Evolutionary conservation across 495 filamentous ascomycete genomes (phyloP).

Genomic region (Lindgomyces ingoldianus): DNA sequence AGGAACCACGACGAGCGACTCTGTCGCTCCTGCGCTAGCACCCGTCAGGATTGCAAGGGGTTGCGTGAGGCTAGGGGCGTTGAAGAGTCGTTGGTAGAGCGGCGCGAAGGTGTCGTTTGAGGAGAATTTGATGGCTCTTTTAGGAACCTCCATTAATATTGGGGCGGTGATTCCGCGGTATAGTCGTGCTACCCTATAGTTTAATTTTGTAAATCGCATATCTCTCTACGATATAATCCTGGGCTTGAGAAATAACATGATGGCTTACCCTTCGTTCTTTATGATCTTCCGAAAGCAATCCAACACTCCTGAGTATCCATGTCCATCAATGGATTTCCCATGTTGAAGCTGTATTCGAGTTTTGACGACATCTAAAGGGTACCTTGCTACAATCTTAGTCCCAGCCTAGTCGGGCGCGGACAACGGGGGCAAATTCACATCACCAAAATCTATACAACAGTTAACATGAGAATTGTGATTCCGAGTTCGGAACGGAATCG

Average conservation of each 20-base stretch:
- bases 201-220: no score
- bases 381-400: slow-evolving; percentile 34
- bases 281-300: slow-evolving; percentile 35
- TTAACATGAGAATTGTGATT: neutral
- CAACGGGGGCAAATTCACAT: slow-evolving; percentile 16
- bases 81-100: slow-evolving; percentile 22
- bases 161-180: slow-evolving; percentile 32
- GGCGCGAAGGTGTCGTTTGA: slow-evolving; percentile 30
- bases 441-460: slow-evolving; percentile 20
- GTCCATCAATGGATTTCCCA: slow-evolving; percentile 17
- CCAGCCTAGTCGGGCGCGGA: neutral
- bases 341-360: slow-evolving; percentile 32
- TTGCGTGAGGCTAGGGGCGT: slow-evolving; percentile 19
- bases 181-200: slow-evolving; percentile 10
- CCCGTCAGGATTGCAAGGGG: slow-evolving; percentile 27
- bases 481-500: neutral
- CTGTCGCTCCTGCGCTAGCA: slow-evolving; percentile 27
- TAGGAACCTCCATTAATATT: slow-evolving; percentile 32
- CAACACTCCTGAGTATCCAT: slow-evolving; percentile 27
- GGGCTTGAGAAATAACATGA: no score
- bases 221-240: no score
- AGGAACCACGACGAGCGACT: slow-evolving; percentile 33
- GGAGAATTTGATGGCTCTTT: slow-evolving; percentile 33
- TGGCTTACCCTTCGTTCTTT: slow-evolving; percentile 25
- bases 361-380: slow-evolving; percentile 32